A percentile compares a stretch with the other conserved stretches of the same genome.
Evolutionary conservation across 768 basidiomycete genomes (phyloP).

Genomic region (Chalciporus pseudorubinellus): DNA sequence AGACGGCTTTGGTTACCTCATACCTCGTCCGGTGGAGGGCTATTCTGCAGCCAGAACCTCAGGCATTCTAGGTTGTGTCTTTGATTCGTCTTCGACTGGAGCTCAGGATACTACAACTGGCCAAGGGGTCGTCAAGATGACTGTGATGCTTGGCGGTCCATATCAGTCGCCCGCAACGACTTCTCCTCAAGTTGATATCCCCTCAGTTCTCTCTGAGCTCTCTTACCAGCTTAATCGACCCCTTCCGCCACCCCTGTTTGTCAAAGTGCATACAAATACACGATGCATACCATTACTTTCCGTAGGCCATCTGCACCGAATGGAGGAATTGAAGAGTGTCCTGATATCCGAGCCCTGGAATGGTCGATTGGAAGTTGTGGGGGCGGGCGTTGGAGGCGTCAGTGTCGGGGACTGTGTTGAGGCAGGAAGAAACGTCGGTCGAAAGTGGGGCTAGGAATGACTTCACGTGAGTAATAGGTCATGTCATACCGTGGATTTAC

Average conservation of each 20-base stretch:
- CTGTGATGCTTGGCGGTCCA: conserved; percentile 89
- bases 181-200: conserved; percentile 25
- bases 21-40: conserved; percentile 68
- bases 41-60: conserved; percentile 41
- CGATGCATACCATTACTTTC: conserved; percentile 77
- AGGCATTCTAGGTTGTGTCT: conserved; percentile 80
- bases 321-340: conserved; percentile 53
- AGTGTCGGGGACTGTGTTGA: conserved; percentile 86
- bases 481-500: conserved; percentile 13
- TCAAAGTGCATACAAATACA: conserved; percentile 50
- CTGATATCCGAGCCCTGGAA: conserved; percentile 43
- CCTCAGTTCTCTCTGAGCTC: conserved; percentile 32
- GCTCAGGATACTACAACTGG: conserved; percentile 46
- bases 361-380: conserved; percentile 60
- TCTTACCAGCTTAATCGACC: conserved; percentile 42
- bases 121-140: conserved; percentile 65
- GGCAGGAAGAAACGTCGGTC: conserved; percentile 60
- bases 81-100: conserved; percentile 78
- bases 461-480: conserved; percentile 10
- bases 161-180: conserved; percentile 33
- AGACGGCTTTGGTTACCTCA: conserved; percentile 89
- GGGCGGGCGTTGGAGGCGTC: conserved; percentile 85
- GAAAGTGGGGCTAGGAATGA: conserved; percentile 34
- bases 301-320: conserved; percentile 69
- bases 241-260: conserved; percentile 57